Conservation (phyloP, 352 stramenopile genomes). For the Pythium phragmiticola region DNA sequence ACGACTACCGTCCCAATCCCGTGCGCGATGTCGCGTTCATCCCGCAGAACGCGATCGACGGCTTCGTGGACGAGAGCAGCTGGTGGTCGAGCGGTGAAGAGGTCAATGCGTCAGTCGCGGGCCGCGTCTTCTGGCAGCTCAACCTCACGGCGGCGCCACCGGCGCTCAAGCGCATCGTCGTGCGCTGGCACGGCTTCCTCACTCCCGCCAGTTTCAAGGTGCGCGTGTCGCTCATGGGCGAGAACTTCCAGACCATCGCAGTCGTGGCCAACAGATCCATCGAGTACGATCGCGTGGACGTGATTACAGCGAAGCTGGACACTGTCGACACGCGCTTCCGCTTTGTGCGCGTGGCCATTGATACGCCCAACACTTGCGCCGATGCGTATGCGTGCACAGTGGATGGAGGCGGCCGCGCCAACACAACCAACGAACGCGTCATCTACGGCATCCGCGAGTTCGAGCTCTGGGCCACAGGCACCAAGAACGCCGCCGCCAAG, state of each 20-base stretch:
- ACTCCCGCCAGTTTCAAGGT: slow-evolving; percentile 54
- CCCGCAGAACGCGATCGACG: slow-evolving; percentile 66
- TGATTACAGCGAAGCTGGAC: slow-evolving; percentile 43
- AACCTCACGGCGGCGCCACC: slow-evolving; percentile 57
- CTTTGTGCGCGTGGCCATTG: slow-evolving; percentile 56
- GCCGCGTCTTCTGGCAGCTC: slow-evolving; percentile 70
- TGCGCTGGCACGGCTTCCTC: slow-evolving; percentile 79
- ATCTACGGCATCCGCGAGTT: slow-evolving; percentile 81
- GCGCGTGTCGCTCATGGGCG: slow-evolving; percentile 57
- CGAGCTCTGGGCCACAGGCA: slow-evolving; percentile 63
- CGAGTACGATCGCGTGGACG: slow-evolving; percentile 71
- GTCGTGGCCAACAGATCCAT: slow-evolving; percentile 40
- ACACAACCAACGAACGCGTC: slow-evolving; percentile 51
- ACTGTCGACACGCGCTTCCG: slow-evolving; percentile 46
- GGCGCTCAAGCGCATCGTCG: slow-evolving; percentile 52
- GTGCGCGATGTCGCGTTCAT: slow-evolving; percentile 61
- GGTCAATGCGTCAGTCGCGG: slow-evolving; percentile 9
- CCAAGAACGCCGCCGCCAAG: slow-evolving; percentile 40
- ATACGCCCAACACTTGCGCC: slow-evolving; percentile 46
- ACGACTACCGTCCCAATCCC: slow-evolving; percentile 61
- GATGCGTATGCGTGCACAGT: slow-evolving; percentile 41
- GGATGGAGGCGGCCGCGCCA: slow-evolving; percentile 23
- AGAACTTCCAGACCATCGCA: slow-evolving; percentile 60
- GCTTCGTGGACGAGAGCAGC: slow-evolving; percentile 64
- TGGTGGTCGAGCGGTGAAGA: slow-evolving; percentile 74